phyloP scores from a whole-genome alignment of 768 basidiomycete species.

The Boletus rex-veris region DNA sequence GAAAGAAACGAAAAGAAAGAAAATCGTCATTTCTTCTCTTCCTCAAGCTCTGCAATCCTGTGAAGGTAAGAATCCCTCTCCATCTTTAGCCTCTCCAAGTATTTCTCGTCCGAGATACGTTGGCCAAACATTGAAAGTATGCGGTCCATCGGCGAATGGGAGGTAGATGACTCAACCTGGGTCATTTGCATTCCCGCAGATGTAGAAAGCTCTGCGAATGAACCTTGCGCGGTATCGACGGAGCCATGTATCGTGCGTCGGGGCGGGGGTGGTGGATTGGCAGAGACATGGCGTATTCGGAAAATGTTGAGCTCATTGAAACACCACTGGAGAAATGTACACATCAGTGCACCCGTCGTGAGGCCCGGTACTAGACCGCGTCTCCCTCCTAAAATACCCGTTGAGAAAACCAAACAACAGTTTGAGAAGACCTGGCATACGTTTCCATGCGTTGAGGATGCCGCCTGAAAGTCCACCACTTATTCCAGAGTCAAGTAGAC shows the following conservation, averaged over 20 bases:
- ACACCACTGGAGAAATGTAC: slow-evolving; percentile 60
- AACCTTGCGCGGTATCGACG: background rate
- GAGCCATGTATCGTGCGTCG: background rate
- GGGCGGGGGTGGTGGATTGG: slow-evolving; percentile 8
- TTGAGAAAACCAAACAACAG: slow-evolving; percentile 3
- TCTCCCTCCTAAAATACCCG: slow-evolving; percentile 50
- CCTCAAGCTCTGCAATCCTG: slow-evolving; percentile 53
- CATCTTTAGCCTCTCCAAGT: slow-evolving; percentile 54
- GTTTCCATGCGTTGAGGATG: slow-evolving; percentile 51
- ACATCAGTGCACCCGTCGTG: slow-evolving; percentile 54
- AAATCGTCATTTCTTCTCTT: slow-evolving; percentile 34
- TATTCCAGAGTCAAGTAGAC: slow-evolving; percentile 66
- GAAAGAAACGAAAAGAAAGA: background rate
- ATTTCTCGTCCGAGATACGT: slow-evolving; percentile 69
- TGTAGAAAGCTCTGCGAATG: background rate
- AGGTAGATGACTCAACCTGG: background rate
- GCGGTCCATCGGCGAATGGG: slow-evolving; percentile 33
- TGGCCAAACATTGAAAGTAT: slow-evolving; percentile 33
- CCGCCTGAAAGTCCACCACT: slow-evolving; percentile 72
- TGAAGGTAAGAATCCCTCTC: slow-evolving; percentile 52
- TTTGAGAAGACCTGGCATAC: slow-evolving; percentile 35
- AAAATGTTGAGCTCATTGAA: slow-evolving; percentile 66
- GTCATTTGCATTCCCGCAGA: slow-evolving; percentile 17
- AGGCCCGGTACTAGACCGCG: slow-evolving; percentile 56
- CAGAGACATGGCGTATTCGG: slow-evolving; percentile 56